phyloP scores from a whole-genome alignment of 305 asterid species.

The Solanum aculeatissimum region DNA sequence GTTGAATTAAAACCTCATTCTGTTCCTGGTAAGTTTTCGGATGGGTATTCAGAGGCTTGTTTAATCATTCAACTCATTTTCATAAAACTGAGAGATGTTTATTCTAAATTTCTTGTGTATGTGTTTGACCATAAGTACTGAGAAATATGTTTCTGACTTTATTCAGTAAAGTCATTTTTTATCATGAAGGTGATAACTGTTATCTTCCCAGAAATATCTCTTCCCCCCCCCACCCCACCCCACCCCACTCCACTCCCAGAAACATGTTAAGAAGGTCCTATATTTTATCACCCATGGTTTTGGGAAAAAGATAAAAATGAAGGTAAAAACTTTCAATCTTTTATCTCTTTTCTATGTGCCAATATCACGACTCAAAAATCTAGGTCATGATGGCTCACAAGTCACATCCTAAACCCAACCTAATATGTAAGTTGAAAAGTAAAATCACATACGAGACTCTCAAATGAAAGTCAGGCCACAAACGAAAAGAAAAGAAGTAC shows the following conservation, averaged over 20 bases:
- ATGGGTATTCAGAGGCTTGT: neutral
- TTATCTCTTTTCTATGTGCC: neutral
- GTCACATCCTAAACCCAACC: too few relatives aligned
- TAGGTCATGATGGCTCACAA: too few relatives aligned
- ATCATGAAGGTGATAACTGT: neutral
- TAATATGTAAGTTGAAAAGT: too few relatives aligned
- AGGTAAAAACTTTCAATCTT: neutral
- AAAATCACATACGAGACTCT: too few relatives aligned
- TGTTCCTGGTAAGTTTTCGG: neutral
- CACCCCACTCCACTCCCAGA: too few relatives aligned
- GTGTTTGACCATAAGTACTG: neutral
- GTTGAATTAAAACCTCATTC: neutral
- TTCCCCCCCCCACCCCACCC: too few relatives aligned
- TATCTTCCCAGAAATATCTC: neutral
- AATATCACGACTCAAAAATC: too few relatives aligned
- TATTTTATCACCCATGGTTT: neutral
- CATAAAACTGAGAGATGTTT: neutral
- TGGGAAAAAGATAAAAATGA: neutral
- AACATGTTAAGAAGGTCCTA: neutral
- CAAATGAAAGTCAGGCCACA: too few relatives aligned
- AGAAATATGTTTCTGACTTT: neutral
- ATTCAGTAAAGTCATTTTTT: neutral
- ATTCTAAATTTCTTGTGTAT: neutral
- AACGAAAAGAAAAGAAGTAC: too few relatives aligned
- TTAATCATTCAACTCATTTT: neutral